These are phyloP conservation scores for Pythium apleroticum DNA, from an alignment of 352 stramenopile genomes.

Conservation along the genomic window DNA sequence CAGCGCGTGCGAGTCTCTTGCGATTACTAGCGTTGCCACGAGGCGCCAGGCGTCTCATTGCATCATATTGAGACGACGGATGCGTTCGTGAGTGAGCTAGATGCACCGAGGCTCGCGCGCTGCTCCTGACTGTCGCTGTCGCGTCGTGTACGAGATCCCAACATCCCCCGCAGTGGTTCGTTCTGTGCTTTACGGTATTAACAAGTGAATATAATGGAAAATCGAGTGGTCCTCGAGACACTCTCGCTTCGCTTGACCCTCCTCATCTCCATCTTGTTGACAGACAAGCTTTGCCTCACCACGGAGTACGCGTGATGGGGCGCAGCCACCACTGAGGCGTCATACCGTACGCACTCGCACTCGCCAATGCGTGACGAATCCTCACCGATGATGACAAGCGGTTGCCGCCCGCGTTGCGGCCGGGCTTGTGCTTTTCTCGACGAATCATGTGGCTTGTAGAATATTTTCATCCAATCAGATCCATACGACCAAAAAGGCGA, in stretches of 20 bases:
- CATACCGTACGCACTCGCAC: too few relatives aligned
- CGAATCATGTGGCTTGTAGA: too few relatives aligned
- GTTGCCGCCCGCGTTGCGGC: too few relatives aligned
- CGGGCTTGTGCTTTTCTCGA: too few relatives aligned
- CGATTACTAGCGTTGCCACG: neutral
- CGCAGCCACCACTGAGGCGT: neutral
- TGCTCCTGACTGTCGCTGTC: constrained; percentile 5
- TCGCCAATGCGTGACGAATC: too few relatives aligned
- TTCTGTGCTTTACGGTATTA: constrained; percentile 24
- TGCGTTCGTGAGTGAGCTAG: neutral
- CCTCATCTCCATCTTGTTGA: too few relatives aligned
- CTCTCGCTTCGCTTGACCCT: too few relatives aligned
- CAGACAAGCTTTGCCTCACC: too few relatives aligned
- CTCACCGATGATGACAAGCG: too few relatives aligned
- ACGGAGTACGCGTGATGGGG: too few relatives aligned
- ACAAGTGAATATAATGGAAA: constrained; percentile 28
- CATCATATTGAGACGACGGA: neutral
- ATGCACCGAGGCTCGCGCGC: neutral
- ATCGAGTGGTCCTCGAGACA: neutral
- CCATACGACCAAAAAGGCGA: too few relatives aligned
- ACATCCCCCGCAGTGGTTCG: constrained; percentile 1
- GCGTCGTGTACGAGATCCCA: constrained; percentile 2
- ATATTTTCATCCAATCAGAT: too few relatives aligned
- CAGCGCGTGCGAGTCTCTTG: neutral
- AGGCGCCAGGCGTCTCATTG: neutral